Evolutionary conservation across 257 asterid genomes (phyloP).

Genomic region (Linaria vulgaris): DNA sequence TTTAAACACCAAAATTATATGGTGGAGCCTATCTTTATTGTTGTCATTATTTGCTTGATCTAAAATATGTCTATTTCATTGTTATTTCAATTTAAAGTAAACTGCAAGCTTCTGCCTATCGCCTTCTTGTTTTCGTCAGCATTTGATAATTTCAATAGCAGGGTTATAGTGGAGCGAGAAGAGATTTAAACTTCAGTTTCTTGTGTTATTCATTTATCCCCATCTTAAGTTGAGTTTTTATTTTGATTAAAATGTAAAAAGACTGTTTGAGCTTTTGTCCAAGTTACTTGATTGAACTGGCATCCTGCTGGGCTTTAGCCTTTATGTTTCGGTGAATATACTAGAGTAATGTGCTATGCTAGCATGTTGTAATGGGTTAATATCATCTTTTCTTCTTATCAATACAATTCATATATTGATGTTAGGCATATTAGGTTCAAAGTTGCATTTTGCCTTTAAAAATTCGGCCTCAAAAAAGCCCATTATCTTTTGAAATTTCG

Average conservation of each 20-base stretch:
- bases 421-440: background rate
- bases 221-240: background rate
- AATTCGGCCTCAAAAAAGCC: no score
- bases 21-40: background rate
- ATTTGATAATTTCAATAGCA: background rate
- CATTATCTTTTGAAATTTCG: no score
- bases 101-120: background rate
- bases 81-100: background rate
- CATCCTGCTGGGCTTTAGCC: background rate
- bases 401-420: background rate
- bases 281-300: background rate
- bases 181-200: background rate
- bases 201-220: background rate
- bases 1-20: no score
- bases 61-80: background rate
- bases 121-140: background rate
- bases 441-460: no score
- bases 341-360: background rate
- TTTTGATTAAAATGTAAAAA: background rate
- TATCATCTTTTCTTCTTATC: background rate
- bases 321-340: background rate
- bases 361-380: background rate
- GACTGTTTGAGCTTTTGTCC: background rate
- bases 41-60: slow-evolving; percentile 1
- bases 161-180: background rate